Evolutionary conservation across 1,284 basidiomycete genomes (phyloP).

Genomic region (Amylostereum areolatum): DNA sequence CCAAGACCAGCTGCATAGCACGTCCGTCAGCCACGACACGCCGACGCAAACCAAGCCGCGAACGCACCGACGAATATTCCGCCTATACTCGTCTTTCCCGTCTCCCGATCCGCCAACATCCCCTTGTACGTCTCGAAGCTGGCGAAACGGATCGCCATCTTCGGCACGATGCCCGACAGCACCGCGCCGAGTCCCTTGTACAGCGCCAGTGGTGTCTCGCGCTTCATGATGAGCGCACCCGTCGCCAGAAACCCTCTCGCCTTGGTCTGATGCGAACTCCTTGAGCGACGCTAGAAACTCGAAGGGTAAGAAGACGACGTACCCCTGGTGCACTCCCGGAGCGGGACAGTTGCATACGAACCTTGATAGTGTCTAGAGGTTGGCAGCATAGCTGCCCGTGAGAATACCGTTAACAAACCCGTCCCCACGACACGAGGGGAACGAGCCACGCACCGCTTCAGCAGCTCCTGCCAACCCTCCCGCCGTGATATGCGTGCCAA

Average conservation of each 20-base stretch:
- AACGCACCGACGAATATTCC: constrained; percentile 73
- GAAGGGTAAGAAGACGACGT: constrained; percentile 27
- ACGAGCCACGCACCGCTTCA: constrained; percentile 66
- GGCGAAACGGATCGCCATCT: constrained; percentile 99
- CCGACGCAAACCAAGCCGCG: neutral
- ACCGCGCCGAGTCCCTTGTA: constrained; percentile 99
- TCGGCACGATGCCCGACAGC: constrained; percentile 94
- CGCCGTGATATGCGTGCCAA: constrained; percentile 88
- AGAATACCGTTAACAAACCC: neutral
- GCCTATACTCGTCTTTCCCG: constrained; percentile 71
- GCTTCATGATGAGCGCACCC: constrained; percentile 80
- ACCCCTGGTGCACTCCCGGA: constrained; percentile 77
- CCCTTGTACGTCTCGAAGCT: constrained; percentile 95
- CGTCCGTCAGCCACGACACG: neutral
- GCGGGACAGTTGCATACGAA: constrained; percentile 93
- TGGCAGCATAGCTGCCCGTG: constrained; percentile 61
- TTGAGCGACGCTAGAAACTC: neutral
- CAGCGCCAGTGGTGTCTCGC: constrained; percentile 92
- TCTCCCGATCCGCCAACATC: constrained; percentile 69
- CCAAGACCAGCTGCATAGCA: constrained; percentile 73
- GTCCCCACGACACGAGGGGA: neutral
- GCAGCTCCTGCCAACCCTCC: constrained; percentile 89
- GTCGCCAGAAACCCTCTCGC: constrained; percentile 93
- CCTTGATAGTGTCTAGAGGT: constrained; percentile 96
- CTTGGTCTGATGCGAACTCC: constrained; percentile 59